Percentiles rank a stretch among this genome's conserved stretches.
These are phyloP conservation scores for Arthroderma sp. DNA, from an alignment of 2,329 filamentous ascomycete species.

Conservation along the genomic window DNA sequence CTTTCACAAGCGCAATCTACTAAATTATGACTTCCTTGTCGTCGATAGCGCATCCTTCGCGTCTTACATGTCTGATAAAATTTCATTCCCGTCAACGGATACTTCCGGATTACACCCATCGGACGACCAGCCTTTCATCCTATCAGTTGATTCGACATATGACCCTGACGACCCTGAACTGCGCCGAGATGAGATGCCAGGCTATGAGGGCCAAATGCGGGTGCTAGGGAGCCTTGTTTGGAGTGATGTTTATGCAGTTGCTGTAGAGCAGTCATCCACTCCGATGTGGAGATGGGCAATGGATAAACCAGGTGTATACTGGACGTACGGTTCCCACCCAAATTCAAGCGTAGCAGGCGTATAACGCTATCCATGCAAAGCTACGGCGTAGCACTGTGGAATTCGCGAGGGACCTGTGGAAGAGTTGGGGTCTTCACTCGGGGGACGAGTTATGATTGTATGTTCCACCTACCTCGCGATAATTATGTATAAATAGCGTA, in stretches of 20 bases:
- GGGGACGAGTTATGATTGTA: neutral
- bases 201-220: slow-evolving; percentile 20
- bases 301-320: slow-evolving; percentile 19
- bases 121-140: slow-evolving; percentile 17
- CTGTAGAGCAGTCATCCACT: slow-evolving; percentile 21
- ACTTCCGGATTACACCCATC: slow-evolving; percentile 10
- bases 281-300: slow-evolving; percentile 14
- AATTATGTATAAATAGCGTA: neutral
- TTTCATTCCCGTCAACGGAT: slow-evolving; percentile 4
- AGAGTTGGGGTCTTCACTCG: neutral
- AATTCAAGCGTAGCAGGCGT: neutral
- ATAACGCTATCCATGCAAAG: neutral
- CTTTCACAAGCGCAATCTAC: neutral
- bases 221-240: slow-evolving; percentile 23
- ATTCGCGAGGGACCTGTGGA: neutral
- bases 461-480: neutral
- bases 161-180: slow-evolving; percentile 11
- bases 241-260: slow-evolving; percentile 20
- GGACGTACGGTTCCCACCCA: slow-evolving; percentile 13
- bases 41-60: slow-evolving; percentile 1
- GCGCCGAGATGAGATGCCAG: slow-evolving; percentile 16
- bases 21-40: neutral
- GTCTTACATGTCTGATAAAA: slow-evolving; percentile 12
- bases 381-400: neutral
- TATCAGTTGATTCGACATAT: slow-evolving; percentile 19